Conservation (phyloP, 2,329 filamentous ascomycete genomes). For the Aspergillus novofumigatus region DNA sequence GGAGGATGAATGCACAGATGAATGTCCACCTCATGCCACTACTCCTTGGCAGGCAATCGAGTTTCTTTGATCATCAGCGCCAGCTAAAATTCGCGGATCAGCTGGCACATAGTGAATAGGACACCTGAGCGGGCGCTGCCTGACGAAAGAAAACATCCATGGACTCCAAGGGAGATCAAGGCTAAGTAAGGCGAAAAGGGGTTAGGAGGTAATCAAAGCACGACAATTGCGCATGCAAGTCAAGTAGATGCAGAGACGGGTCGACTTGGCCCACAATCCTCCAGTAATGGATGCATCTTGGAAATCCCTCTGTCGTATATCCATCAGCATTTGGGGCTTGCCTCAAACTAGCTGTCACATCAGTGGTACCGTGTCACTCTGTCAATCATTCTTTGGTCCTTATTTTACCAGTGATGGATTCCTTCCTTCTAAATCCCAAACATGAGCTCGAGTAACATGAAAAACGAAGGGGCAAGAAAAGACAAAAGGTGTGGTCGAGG, state of each 20-base stretch:
- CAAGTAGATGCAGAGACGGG: background rate
- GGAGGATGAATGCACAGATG: conserved; percentile 1
- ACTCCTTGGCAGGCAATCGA: background rate
- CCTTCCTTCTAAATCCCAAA: conserved; percentile 27
- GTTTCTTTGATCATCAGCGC: background rate
- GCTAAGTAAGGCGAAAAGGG: background rate
- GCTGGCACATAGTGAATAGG: no score
- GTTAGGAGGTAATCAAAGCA: background rate
- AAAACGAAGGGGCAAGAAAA: conserved; percentile 2
- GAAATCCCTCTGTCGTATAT: background rate
- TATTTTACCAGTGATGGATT: conserved; percentile 36
- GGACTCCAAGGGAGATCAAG: background rate
- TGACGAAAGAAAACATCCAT: background rate
- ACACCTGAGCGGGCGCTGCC: no score
- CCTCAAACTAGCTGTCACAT: background rate
- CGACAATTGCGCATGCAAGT: background rate
- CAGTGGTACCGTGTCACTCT: conserved; percentile 16
- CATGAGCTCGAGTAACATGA: conserved; percentile 15
- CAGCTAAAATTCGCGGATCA: background rate
- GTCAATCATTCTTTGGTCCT: conserved; percentile 9
- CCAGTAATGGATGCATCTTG: background rate
- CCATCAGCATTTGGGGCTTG: background rate
- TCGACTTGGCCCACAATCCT: background rate
- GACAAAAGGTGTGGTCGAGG: conserved; percentile 5
- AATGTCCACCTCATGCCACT: background rate